Evolutionary conservation across 768 basidiomycete genomes (phyloP).

Genomic region (Polyporus arcularius): DNA sequence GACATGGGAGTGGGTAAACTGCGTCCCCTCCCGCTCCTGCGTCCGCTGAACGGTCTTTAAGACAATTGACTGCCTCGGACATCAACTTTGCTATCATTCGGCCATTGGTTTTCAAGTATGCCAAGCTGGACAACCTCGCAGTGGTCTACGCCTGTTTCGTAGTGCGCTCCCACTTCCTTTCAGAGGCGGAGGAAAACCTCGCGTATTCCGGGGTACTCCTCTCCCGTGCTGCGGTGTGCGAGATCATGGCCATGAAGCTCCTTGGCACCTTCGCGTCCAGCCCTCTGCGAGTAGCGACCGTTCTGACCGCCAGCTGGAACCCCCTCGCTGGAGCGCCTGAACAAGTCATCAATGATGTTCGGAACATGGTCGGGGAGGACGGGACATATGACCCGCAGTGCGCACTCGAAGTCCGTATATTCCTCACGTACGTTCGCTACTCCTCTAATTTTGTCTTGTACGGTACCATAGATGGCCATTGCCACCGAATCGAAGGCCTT

Average conservation of each 20-base stretch:
- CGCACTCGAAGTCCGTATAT: constrained; percentile 75
- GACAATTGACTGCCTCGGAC: constrained; percentile 82
- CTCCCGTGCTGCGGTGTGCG: constrained; percentile 77
- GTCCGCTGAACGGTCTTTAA: constrained; percentile 24
- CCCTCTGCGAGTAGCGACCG: constrained; percentile 76
- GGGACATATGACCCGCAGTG: constrained; percentile 73
- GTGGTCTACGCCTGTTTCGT: constrained; percentile 78
- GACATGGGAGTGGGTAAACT: constrained; percentile 72
- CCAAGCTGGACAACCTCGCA: constrained; percentile 72
- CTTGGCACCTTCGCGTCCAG: constrained; percentile 71
- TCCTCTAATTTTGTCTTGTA: not conserved
- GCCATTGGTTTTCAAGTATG: constrained; percentile 78
- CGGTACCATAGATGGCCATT: constrained; percentile 75
- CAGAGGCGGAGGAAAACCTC: constrained; percentile 66
- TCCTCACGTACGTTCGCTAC: not conserved
- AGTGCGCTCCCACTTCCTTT: constrained; percentile 76
- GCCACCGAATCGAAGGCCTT: constrained; percentile 84
- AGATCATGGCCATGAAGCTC: constrained; percentile 88
- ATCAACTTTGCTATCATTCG: constrained; percentile 80
- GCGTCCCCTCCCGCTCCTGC: not conserved
- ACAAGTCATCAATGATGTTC: constrained; percentile 69
- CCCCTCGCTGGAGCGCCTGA: constrained; percentile 76
- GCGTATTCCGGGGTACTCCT: constrained; percentile 76
- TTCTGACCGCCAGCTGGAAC: constrained; percentile 82
- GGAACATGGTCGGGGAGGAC: constrained; percentile 58